Evolutionary conservation across 495 filamentous ascomycete genomes (phyloP).

Genomic region (Aspergillus panamensis): DNA sequence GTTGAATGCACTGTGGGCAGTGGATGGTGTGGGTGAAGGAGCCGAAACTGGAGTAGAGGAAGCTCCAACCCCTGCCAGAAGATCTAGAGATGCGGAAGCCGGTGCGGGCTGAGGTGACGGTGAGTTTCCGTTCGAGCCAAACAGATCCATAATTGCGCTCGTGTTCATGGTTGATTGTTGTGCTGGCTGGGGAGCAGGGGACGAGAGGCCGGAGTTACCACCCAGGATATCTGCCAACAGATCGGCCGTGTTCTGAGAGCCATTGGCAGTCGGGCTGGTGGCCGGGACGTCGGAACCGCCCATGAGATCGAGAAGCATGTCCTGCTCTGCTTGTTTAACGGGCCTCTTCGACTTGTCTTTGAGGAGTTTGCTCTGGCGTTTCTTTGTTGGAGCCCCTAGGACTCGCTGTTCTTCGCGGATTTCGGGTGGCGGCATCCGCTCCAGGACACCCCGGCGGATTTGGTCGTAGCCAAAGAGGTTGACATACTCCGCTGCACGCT

Average conservation of each 20-base stretch:
- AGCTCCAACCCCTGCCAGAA: constrained; percentile 46
- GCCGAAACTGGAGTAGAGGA: constrained; percentile 36
- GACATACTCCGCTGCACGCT: constrained; percentile 89
- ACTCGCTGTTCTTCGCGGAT: constrained; percentile 92
- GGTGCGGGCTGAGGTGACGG: constrained; percentile 34
- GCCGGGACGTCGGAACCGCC: constrained; percentile 66
- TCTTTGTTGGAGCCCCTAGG: constrained; percentile 78
- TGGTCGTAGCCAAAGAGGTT: constrained; percentile 90
- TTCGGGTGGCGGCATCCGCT: constrained; percentile 96
- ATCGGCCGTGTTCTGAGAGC: constrained; percentile 74
- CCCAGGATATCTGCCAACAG: constrained; percentile 80
- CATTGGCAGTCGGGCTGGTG: constrained; percentile 53
- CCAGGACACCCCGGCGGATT: constrained; percentile 83
- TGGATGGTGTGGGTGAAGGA: constrained; percentile 40
- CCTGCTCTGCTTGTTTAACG: constrained; percentile 79
- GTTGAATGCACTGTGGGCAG: constrained; percentile 69
- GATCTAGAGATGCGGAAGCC: constrained; percentile 46
- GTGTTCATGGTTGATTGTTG: constrained; percentile 53
- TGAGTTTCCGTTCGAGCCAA: constrained; percentile 42
- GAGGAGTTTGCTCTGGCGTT: constrained; percentile 66
- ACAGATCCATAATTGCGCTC: constrained; percentile 85
- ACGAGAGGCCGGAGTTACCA: constrained; percentile 46
- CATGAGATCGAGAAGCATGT: constrained; percentile 89
- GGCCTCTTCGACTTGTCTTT: constrained; percentile 71
- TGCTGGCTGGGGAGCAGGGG: constrained; percentile 53